Conservation (phyloP, 345 rosid genomes). For the Barbarea vulgaris region DNA sequence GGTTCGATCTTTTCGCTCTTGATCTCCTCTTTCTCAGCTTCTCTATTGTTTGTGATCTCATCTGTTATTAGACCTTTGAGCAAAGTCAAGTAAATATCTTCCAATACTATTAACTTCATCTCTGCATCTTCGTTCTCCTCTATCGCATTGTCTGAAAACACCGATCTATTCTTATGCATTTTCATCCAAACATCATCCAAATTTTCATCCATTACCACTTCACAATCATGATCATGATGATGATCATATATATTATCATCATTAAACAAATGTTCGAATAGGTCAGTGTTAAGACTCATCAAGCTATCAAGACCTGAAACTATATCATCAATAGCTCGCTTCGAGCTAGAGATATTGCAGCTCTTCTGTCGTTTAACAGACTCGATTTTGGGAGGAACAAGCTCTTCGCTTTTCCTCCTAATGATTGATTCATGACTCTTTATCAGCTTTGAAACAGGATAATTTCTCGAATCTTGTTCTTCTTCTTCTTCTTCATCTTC, state of each 20-base stretch:
- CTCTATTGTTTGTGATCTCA: conserved; percentile 30
- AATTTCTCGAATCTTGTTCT: conserved; percentile 38
- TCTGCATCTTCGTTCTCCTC: conserved; percentile 51
- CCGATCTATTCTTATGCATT: conserved; percentile 34
- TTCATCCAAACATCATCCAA: conserved; percentile 54
- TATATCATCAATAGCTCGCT: conserved; percentile 48
- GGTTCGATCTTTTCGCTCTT: conserved; percentile 27
- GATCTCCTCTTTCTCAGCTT: conserved; percentile 21
- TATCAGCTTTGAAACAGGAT: conserved; percentile 57
- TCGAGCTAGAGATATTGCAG: conserved; percentile 28
- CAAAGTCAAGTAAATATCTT: conserved; percentile 47
- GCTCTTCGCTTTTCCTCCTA: conserved; percentile 52
- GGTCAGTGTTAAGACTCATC: conserved; percentile 38
- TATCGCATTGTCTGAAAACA: conserved; percentile 16
- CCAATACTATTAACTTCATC: conserved; percentile 40
- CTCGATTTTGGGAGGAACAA: conserved; percentile 24
- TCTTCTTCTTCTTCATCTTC: conserved; percentile 2
- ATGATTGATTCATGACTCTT: conserved; percentile 68
- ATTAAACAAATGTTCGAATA: conserved; percentile 25
- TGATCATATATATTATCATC: conserved; percentile 4
- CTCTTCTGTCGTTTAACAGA: conserved; percentile 40
- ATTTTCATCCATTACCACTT: conserved; percentile 27
- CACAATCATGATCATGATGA: neutral
- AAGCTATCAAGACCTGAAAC: conserved; percentile 48
- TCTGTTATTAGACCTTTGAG: conserved; percentile 40